A percentile compares a stretch with the other conserved stretches of the same genome.
Conservation (phyloP, 2,329 filamentous ascomycete genomes). For the Raffaelea deltoideospora region DNA sequence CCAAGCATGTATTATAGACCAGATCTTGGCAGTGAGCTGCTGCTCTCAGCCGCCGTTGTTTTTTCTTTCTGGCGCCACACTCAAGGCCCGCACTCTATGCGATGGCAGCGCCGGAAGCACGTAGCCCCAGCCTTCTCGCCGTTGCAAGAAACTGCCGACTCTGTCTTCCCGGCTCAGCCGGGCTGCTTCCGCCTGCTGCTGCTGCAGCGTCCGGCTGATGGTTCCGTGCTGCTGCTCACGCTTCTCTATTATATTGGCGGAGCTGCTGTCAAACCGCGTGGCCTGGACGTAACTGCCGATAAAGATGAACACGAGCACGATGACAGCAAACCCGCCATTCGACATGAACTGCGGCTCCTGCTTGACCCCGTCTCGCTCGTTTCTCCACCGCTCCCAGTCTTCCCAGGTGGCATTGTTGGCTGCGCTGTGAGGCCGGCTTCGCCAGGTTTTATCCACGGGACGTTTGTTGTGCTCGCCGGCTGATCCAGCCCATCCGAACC, state of each 20-base stretch:
- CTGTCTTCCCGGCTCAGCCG: constrained; percentile 45
- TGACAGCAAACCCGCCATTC: constrained; percentile 60
- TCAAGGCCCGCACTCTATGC: too few species aligned
- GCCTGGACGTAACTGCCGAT: constrained; percentile 60
- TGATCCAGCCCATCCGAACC: constrained; percentile 62
- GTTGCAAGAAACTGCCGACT: constrained; percentile 62
- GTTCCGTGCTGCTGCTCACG: constrained; percentile 51
- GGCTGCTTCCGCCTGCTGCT: constrained; percentile 35
- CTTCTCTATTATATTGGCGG: constrained; percentile 47
- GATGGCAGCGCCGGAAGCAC: constrained; percentile 3
- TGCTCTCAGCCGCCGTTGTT: too few species aligned
- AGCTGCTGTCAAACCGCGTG: constrained; percentile 48
- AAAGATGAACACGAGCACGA: constrained; percentile 56
- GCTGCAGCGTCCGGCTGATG: constrained; percentile 43
- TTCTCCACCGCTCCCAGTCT: constrained; percentile 80
- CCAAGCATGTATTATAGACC: not conserved
- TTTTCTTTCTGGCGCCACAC: too few species aligned
- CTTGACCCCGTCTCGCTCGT: constrained; percentile 30
- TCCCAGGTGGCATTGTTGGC: constrained; percentile 86
- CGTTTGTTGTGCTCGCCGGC: constrained; percentile 10
- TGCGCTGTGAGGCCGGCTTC: constrained; percentile 28
- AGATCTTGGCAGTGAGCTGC: not conserved
- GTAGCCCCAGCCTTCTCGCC: constrained; percentile 39
- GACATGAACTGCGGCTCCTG: constrained; percentile 53
- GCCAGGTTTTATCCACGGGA: constrained; percentile 40